Conservation (phyloP, 2,329 filamentous ascomycete species). For the Purpureocillium takamizusanense region DNA sequence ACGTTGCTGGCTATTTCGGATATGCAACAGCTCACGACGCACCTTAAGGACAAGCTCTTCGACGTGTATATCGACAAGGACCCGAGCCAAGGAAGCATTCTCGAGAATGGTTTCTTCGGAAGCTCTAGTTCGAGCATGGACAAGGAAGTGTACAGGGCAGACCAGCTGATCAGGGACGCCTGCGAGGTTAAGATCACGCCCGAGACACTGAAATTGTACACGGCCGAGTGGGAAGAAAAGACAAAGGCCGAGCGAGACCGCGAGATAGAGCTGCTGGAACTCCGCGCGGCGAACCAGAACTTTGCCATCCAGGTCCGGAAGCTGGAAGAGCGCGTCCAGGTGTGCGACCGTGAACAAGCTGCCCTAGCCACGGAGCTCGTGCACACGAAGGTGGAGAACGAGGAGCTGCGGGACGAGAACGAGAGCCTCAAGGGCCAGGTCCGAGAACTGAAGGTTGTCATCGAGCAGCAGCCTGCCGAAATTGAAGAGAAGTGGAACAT, state of each 20-base stretch:
- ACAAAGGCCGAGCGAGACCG: slow-evolving; percentile 72
- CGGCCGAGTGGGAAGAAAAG: slow-evolving; percentile 86
- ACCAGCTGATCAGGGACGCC: slow-evolving; percentile 86
- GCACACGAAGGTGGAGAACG: slow-evolving; percentile 85
- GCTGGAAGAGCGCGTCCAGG: slow-evolving; percentile 80
- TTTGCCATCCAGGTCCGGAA: slow-evolving; percentile 70
- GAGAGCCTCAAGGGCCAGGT: slow-evolving; percentile 82
- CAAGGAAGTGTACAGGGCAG: slow-evolving; percentile 92
- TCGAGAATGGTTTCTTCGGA: slow-evolving; percentile 96
- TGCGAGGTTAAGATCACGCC: slow-evolving; percentile 80
- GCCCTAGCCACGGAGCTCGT: slow-evolving; percentile 86
- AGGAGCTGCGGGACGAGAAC: slow-evolving; percentile 80
- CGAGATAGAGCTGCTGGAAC: slow-evolving; percentile 68
- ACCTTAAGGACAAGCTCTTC: slow-evolving; percentile 88
- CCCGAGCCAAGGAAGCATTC: slow-evolving; percentile 82
- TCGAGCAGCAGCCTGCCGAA: slow-evolving; percentile 83
- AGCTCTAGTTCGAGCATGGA: slow-evolving; percentile 82
- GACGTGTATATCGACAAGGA: slow-evolving; percentile 95
- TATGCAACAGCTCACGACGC: slow-evolving; percentile 81
- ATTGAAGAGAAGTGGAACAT: slow-evolving; percentile 72
- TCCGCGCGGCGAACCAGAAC: slow-evolving; percentile 57
- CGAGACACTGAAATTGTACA: slow-evolving; percentile 73
- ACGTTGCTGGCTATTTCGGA: slow-evolving; percentile 77
- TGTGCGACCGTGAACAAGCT: slow-evolving; percentile 83
- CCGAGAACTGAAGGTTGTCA: slow-evolving; percentile 72